Conservation (phyloP, 352 stramenopile species). For the Phytophthora quininea region DNA sequence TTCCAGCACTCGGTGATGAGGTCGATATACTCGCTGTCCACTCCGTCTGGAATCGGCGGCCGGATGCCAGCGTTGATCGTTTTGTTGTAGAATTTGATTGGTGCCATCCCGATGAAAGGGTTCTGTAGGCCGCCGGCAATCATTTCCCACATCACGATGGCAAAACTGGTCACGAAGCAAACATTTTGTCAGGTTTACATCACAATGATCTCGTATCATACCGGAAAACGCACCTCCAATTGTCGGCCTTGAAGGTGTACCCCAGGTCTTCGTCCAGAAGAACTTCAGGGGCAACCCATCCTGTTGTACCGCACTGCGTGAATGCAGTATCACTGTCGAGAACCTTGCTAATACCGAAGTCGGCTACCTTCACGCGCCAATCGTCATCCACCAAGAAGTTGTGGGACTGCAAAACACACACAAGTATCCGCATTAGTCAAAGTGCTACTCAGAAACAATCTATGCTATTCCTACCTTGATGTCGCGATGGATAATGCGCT, state of each 20-base stretch:
- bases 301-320: constrained; percentile 87
- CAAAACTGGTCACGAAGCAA: constrained; percentile 60
- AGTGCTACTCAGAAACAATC: background rate
- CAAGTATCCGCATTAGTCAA: background rate
- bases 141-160: constrained; percentile 92
- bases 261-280: constrained; percentile 87
- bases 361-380: constrained; percentile 89
- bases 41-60: constrained; percentile 68
- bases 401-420: constrained; percentile 61
- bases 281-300: constrained; percentile 90
- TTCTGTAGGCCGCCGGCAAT: constrained; percentile 82
- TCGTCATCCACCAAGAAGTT: constrained; percentile 91
- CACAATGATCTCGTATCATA: background rate
- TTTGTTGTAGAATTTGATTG: constrained; percentile 92
- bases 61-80: constrained; percentile 81
- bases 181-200: background rate
- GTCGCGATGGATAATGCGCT: constrained; percentile 88
- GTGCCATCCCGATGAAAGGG: constrained; percentile 89
- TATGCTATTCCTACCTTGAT: constrained; percentile 72
- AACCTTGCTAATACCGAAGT: constrained; percentile 91
- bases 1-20: constrained; percentile 88
- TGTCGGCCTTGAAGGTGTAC: constrained; percentile 91
- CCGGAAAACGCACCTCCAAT: constrained; percentile 71
- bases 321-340: constrained; percentile 85
- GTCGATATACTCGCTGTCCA: constrained; percentile 72